Evolutionary conservation across 2,329 filamentous ascomycete genomes (phyloP), one percentile per base, ranked within the genome.

Genomic region (Graphium sp.): DNA sequence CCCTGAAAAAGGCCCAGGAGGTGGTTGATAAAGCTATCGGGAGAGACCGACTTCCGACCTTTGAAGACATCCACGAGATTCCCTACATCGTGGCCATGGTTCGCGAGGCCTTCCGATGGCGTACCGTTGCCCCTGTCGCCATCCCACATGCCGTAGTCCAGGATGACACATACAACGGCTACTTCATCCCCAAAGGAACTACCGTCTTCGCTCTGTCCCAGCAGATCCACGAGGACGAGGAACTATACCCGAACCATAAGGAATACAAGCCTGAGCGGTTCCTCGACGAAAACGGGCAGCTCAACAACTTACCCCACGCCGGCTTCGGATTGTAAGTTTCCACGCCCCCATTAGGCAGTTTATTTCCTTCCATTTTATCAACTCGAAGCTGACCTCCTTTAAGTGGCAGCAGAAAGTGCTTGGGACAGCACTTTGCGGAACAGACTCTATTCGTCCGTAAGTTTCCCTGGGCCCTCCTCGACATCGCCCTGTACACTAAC

Each of bases 131-230:
- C 5, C 16, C 33, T 9, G 13, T 33, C 5, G 42, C 37, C 12
- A 41, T 54, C 2, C 53, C 55, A 0, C 50, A 54, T 26, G 49
- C 50, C n/a, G 45, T 46, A 10, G 46, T 41, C 18, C 38, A 42
- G 28, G 53, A 54, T 22, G 43, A 53, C 26, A 33, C 40, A 18
- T 54, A 55, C 31, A 43, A 51, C 21, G 55, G 54, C 2, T 48
- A 51, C 29, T 42, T 43, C 14, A 53, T 63, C 26, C 58, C 58
- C 11, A 55, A 55, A n/a, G n/a, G n/a, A n/a, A n/a, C n/a, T n/a
- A n/a, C n/a, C n/a, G n/a, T n/a, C n/a, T n/a, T n/a, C n/a, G n/a
- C n/a, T n/a, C n/a, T n/a, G n/a, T n/a, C n/a, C n/a, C n/a, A n/a
- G n/a, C n/a, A n/a, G n/a, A n/a, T n/a, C n/a, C n/a, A n/a, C n/a